Conservation (phyloP, 1,139 yeast genomes). For the Pichia sp. region DNA sequence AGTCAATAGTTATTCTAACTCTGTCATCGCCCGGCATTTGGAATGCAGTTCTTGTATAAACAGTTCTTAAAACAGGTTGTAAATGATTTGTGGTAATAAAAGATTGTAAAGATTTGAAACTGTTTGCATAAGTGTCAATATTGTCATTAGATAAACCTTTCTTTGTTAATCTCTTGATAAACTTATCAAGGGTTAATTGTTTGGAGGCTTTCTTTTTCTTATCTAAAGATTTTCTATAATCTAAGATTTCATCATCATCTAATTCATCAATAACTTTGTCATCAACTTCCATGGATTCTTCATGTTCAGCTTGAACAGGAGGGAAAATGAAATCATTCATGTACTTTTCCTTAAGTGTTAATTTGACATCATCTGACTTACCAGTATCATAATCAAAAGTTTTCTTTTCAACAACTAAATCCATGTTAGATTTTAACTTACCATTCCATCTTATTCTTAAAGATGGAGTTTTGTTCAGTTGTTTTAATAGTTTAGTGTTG, state of each 20-base stretch:
- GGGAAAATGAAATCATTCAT: slow-evolving; percentile 50
- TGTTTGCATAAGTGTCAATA: slow-evolving; percentile 46
- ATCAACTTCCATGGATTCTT: background rate
- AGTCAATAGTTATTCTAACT: slow-evolving; percentile 82
- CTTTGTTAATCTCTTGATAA: slow-evolving; percentile 47
- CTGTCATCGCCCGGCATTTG: slow-evolving; percentile 97
- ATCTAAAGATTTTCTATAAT: slow-evolving; percentile 8
- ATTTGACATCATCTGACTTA: slow-evolving; percentile 47
- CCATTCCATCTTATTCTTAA: slow-evolving; percentile 91
- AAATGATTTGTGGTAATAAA: slow-evolving; percentile 61
- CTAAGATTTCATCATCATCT: slow-evolving; percentile 16
- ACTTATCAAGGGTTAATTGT: slow-evolving; percentile 25
- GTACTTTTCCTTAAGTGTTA: slow-evolving; percentile 73
- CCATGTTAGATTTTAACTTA: slow-evolving; percentile 65
- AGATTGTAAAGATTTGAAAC: slow-evolving; percentile 52
- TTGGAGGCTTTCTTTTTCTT: slow-evolving; percentile 13
- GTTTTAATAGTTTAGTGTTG: slow-evolving; percentile 71
- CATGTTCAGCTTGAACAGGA: slow-evolving; percentile 2
- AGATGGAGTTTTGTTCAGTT: slow-evolving; percentile 64
- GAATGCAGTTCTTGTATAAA: slow-evolving; percentile 89
- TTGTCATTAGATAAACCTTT: slow-evolving; percentile 46
- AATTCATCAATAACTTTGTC: background rate
- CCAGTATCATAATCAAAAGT: slow-evolving; percentile 53
- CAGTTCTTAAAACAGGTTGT: slow-evolving; percentile 81
- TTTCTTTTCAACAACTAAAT: slow-evolving; percentile 74